Percentiles rank a stretch among this genome's conserved stretches.
Evolutionary conservation across 2,329 filamentous ascomycete genomes (phyloP).

Genomic region (Huntiella savannae): DNA sequence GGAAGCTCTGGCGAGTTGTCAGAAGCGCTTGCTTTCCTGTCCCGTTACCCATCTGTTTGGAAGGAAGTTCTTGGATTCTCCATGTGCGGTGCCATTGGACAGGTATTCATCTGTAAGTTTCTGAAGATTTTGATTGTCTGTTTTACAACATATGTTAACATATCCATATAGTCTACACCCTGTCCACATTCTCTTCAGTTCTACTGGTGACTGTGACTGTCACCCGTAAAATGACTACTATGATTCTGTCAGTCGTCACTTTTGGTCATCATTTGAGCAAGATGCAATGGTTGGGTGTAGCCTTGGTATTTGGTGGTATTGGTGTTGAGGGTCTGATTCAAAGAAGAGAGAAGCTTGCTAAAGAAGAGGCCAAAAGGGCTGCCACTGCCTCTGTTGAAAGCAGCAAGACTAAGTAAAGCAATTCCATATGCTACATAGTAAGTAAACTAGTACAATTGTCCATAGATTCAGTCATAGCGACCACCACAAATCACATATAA

Average conservation of each 20-base stretch:
- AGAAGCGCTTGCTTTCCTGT: conserved; percentile 66
- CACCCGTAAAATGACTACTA: conserved; percentile 96
- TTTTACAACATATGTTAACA: conserved; percentile 12
- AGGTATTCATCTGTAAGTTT: conserved; percentile 75
- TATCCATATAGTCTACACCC: conserved; percentile 50
- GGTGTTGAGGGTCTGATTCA: conserved; percentile 75
- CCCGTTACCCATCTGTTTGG: conserved; percentile 60
- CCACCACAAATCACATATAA: too few relatives aligned
- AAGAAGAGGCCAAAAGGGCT: conserved; percentile 42
- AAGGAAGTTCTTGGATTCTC: conserved; percentile 81
- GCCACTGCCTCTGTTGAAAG: conserved; percentile 10
- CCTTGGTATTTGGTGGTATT: conserved; percentile 84
- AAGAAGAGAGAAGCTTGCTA: conserved; percentile 63
- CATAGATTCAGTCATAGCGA: too few relatives aligned
- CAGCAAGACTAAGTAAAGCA: neutral
- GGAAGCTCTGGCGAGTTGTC: conserved; percentile 56
- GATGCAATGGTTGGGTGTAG: conserved; percentile 92
- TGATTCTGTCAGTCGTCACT: conserved; percentile 88
- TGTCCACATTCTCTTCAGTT: conserved; percentile 79
- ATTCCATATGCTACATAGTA: neutral
- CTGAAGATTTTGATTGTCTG: neutral
- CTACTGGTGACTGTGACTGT: conserved; percentile 92
- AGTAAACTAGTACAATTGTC: neutral
- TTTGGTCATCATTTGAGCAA: conserved; percentile 72
- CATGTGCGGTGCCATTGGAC: conserved; percentile 75